Base-by-base conservation (phyloP, 2,329 filamentous ascomycete species). In the Colletotrichum acutatum region DNA sequence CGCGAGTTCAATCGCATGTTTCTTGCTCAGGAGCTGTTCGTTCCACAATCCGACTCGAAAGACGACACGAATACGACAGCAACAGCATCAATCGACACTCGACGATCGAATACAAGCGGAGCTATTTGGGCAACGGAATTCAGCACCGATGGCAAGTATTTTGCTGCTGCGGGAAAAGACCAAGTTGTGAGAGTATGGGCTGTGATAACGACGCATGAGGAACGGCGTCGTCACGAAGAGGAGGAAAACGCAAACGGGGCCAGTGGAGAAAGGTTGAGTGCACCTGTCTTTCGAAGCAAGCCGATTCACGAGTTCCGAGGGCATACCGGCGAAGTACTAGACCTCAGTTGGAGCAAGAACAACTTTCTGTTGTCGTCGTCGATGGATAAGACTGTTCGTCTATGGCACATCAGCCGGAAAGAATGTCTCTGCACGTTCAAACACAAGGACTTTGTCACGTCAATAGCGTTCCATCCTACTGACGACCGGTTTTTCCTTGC, bases 331-430 rank as follows among this genome's bases (percentile, higher is more conserved):
- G 95, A 97, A 76, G 91, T 99, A 6, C 84, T 99, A 75, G 96
- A 98, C 80, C 82, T 99, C 72, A 97, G 94, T 81, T 99, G 97
- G 97, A 98, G 96, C 85, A 99, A 98, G 87, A 99, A 99, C 83
- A 98, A 97, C 81, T 99, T 99, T 77, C 83, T 99, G 32, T 87
- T 99, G 19, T 98, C 96, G 4, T 97, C 95, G 0, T 98, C 95
- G 0, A 98, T 98, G 95, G 97, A 99, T 81, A 98, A 98, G 85
- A 98, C 95, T 0, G 97, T 99, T 14, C 90, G 95, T 16, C 83
- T 99, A 60, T 99, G 97, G 96, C 97, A 99, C 82, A 88, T 97
- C 74, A 96, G 90, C 79, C 89, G 96, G 65, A 83, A 88, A 4
- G 95, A 98, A 78, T 98, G 95, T 78, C 86, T 99, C 0, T 98